A percentile compares a stretch with the other conserved stretches of the same genome.
Conservation (phyloP, 305 asterid genomes). For the Rubia tinctorum region DNA sequence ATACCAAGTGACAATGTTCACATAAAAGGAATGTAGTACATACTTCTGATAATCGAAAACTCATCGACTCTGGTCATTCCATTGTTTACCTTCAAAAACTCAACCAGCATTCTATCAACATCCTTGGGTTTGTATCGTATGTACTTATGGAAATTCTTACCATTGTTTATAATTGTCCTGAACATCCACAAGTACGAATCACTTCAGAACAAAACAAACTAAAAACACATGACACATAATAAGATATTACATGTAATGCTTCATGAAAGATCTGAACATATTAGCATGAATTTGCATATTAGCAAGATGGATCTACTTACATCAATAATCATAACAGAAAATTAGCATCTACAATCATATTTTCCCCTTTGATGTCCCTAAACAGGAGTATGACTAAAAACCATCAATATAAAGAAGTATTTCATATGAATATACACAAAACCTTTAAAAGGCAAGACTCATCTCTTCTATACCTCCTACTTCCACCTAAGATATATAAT, state of each 20-base stretch:
- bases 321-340: no score
- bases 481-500: no score
- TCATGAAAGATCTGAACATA: slow-evolving; percentile 64
- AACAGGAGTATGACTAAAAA: slow-evolving; percentile 7
- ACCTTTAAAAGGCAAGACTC: no score
- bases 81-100: slow-evolving; percentile 94
- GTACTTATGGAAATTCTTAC: slow-evolving; percentile 86
- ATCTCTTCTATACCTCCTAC: no score
- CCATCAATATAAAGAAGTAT: slow-evolving; percentile 19
- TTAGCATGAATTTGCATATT: no score
- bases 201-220: not conserved
- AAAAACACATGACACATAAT: not conserved
- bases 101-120: slow-evolving; percentile 92
- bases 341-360: no score
- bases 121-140: slow-evolving; percentile 71
- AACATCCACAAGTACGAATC: not conserved
- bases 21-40: not conserved
- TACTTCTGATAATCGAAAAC: not conserved
- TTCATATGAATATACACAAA: no score
- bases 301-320: no score
- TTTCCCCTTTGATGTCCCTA: no score
- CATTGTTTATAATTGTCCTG: slow-evolving; percentile 85
- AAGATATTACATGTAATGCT: slow-evolving; percentile 67
- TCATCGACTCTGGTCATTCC: slow-evolving; percentile 48
- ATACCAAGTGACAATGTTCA: not conserved